Evolutionary conservation across 1,284 basidiomycete genomes (phyloP), one percentile per base, ranked within the genome.

Genomic region (Sanguinoderma infundibulare): DNA sequence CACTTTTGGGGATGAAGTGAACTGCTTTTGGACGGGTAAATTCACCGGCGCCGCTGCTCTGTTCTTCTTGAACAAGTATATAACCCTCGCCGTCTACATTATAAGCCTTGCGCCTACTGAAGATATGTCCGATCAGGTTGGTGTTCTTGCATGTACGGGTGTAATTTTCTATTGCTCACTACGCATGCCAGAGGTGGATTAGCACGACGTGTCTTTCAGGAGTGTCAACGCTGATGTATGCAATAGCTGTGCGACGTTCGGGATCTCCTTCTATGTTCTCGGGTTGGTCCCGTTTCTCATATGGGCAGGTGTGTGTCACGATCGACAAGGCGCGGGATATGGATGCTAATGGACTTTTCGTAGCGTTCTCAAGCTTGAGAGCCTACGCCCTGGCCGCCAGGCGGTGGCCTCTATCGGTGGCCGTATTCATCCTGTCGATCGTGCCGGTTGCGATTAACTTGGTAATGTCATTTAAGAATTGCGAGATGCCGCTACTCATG

Each of bases 351-450:
- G 14, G 14, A 0, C 15, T n/a, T 12, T 8, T 30, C 1, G 3
- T 32, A 62, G 61, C 49, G 3, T 59, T 62, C 53, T 59, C 61
- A 2, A 57, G 38, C 6, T 40, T 62, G 12, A 53, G 61, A 10
- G 53, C 47, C 5, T 51, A 50, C 30, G 61, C 61, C 5, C 20
- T 62, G 28, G 52, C 38, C n/a, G 40, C 53, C 20, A 26, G 49
- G n/a, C 22, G 28, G 8, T 55, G 53, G 46, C 4, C 10, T 1
- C 32, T 62, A 7, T 38, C 51, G 6, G 6, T 28, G 15, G 3
- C 38, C 3, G 57, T 62, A 2, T 55, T 58, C 28, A 5, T 35
- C 9, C 42, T 62, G 2, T 54, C 61, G 0, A 5, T 52, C 1
- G 49, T 50, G 12, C 59, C 59, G 17, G 8, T 56, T 17, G 47